Evolutionary conservation across 2,329 filamentous ascomycete genomes (phyloP), one percentile per base, ranked within the genome.

Genomic region (Aspergillus sp.): DNA sequence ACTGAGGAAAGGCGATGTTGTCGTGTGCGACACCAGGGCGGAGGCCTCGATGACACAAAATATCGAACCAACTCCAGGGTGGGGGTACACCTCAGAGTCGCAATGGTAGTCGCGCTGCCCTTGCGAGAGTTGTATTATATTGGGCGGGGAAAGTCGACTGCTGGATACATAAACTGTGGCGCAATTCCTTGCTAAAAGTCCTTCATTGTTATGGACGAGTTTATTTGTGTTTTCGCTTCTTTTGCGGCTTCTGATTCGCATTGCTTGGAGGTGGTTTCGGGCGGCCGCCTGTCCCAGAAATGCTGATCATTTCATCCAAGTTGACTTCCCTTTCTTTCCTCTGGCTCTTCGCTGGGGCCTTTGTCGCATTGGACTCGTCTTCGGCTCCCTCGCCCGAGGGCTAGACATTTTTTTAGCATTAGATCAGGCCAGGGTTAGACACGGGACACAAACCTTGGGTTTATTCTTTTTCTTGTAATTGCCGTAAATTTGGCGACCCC

Each of bases 401-500:
- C 61, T 52, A 58, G 55, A 44, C 8, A 27, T 45, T 33, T 9
- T 9, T 43, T 61, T 43, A 54, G 55, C 7, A 27, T 55, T 9
- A 23, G 33, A n/a, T 35, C 15, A 17, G 43, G 12, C 27, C 15
- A 17, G 43, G 12, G 4, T 31, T 0, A 21, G 24, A n/a, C 40
- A 33, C 9, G 2, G 35, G 50, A 24, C 12, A 70, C 73, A 44
- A 50, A 68, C 68, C 54, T 56, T 50, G 14, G 52, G 57, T 56
- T 67, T 65, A 55, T 67, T 64, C 55, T 73, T 76, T 53, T 69
- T 69, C 62, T 70, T 75, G 52, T 72, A 77, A 47, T 72, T 73
- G 7, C 75, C 75, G 57, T 73, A 78, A n/a, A 67, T 58, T 46
- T 69, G 68, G 15, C 75, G 67, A 12, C 75, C 75, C 21, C 70